phyloP scores from a whole-genome alignment of 257 asterid genomes.

The Nicotiana sylvestris region DNA sequence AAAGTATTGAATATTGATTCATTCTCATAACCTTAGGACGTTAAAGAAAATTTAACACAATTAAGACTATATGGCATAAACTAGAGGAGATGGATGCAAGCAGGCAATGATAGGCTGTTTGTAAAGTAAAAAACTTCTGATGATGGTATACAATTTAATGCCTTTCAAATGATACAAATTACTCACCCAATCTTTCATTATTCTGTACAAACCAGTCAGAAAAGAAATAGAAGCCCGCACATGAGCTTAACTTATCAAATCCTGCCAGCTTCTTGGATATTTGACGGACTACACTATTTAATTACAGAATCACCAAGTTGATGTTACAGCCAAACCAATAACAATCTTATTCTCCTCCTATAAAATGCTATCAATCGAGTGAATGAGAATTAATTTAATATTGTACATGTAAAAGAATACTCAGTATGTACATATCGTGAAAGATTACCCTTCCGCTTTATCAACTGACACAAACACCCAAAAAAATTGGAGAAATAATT shows the following conservation, averaged over 20 bases:
- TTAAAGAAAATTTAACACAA: not conserved
- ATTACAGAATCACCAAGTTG: not conserved
- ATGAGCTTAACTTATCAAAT: not conserved
- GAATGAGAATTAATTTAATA: not conserved
- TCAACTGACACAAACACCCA: not conserved
- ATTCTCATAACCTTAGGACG: not conserved
- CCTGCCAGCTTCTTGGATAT: not conserved
- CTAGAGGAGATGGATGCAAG: not conserved
- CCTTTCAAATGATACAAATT: not conserved
- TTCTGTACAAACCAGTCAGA: slow-evolving; percentile 7
- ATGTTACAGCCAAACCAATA: not conserved
- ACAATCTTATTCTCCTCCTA: not conserved
- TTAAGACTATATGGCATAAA: not conserved
- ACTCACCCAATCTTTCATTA: not conserved
- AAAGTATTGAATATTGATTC: not conserved
- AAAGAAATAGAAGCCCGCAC: not conserved
- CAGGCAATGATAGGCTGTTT: not conserved
- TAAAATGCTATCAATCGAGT: not conserved
- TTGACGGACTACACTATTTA: not conserved
- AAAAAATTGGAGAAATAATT: not conserved
- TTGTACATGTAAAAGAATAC: slow-evolving; percentile 13
- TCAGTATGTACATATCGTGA: slow-evolving; percentile 11
- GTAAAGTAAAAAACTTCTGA: not conserved
- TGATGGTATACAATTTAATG: not conserved
- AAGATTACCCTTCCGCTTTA: not conserved